Evolutionary conservation across 441 rosid genomes (phyloP).

Genomic region (Croton setiger): DNA sequence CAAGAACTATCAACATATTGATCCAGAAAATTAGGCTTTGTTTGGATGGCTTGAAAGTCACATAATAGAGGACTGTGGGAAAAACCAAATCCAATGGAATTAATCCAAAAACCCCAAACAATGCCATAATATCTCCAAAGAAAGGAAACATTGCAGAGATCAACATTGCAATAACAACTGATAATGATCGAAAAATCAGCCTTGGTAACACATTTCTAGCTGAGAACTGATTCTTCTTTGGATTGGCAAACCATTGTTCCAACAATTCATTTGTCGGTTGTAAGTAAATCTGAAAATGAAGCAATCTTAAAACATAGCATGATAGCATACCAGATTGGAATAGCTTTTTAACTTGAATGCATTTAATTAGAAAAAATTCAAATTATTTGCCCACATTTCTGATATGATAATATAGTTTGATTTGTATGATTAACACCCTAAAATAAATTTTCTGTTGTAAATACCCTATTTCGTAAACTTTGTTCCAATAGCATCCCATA

Average conservation of each 20-base stretch:
- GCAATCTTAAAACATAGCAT: not conserved
- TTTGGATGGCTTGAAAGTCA: conserved; percentile 45
- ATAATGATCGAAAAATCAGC: conserved; percentile 34
- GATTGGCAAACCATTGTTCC: conserved; percentile 40
- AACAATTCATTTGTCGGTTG: conserved; percentile 54
- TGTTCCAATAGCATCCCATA: too few species aligned
- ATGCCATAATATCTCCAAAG: conserved; percentile 56
- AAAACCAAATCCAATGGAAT: conserved; percentile 53
- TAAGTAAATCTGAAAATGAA: conserved; percentile 36
- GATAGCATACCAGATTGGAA: too few species aligned
- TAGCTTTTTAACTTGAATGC: too few species aligned
- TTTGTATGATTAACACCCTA: too few species aligned
- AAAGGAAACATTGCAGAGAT: conserved; percentile 56
- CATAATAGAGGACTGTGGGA: conserved; percentile 44
- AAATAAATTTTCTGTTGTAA: too few species aligned
- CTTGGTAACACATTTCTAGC: conserved; percentile 42
- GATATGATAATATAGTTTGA: too few species aligned
- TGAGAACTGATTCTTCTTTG: conserved; percentile 41
- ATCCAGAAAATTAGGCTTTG: conserved; percentile 34
- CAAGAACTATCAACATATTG: conserved; percentile 33
- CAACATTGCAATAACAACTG: conserved; percentile 28
- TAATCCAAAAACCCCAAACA: conserved; percentile 52
- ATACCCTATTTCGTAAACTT: too few species aligned
- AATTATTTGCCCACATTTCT: too few species aligned
- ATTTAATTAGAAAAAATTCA: too few species aligned